Percentiles rank a stretch among this genome's conserved stretches.
These are phyloP conservation scores for Ceratocystis destructans DNA, from an alignment of 2,329 filamentous ascomycete genomes.

Conservation along the genomic window DNA sequence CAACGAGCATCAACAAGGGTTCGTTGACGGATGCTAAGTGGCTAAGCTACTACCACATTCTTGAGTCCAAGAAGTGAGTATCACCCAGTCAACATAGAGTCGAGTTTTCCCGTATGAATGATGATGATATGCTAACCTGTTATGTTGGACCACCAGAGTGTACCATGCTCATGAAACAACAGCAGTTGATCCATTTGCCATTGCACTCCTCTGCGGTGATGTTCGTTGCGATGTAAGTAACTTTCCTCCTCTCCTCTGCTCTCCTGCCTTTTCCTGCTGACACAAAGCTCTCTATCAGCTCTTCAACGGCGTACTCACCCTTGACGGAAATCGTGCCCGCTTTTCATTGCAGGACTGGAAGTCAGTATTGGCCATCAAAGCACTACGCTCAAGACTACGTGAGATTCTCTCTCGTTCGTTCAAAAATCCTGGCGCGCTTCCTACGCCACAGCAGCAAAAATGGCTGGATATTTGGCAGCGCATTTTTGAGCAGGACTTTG, in stretches of 20 bases:
- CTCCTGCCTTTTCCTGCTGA: not conserved
- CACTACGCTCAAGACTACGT: slow-evolving; percentile 55
- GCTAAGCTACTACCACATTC: slow-evolving; percentile 93
- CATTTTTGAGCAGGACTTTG: slow-evolving; percentile 36
- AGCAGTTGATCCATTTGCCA: slow-evolving; percentile 64
- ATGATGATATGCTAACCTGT: not conserved
- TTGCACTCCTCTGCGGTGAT: slow-evolving; percentile 77
- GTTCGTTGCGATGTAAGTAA: slow-evolving; percentile 62
- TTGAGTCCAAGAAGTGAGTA: slow-evolving; percentile 71
- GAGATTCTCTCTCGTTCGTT: slow-evolving; percentile 63
- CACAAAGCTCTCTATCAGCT: slow-evolving; percentile 36
- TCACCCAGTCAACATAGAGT: not conserved
- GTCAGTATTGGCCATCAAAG: slow-evolving; percentile 76
- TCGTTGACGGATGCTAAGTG: slow-evolving; percentile 51
- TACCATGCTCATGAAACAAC: slow-evolving; percentile 87
- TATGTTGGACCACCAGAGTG: slow-evolving; percentile 35
- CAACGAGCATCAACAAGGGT: slow-evolving; percentile 76
- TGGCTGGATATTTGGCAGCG: slow-evolving; percentile 65
- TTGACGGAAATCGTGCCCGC: slow-evolving; percentile 76
- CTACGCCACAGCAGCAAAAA: slow-evolving; percentile 52
- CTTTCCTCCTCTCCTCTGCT: not conserved
- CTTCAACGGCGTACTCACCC: slow-evolving; percentile 70
- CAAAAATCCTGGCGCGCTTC: slow-evolving; percentile 49
- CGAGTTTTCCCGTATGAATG: not conserved
- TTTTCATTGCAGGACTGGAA: slow-evolving; percentile 84